Conservation (phyloP, 2,329 filamentous ascomycete genomes). For the Gyromitra esculenta region DNA sequence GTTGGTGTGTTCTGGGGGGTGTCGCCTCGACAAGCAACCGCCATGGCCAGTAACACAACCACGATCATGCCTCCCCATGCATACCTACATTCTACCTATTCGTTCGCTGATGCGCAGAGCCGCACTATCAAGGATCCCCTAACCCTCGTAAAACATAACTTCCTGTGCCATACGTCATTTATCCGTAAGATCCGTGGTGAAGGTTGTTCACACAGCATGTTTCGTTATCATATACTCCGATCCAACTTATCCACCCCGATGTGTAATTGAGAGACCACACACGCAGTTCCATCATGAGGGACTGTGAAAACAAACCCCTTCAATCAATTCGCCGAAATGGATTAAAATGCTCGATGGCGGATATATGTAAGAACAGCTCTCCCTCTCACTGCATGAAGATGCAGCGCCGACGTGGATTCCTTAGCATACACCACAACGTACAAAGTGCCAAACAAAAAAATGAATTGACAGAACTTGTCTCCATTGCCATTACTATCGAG, state of each 20-base stretch:
- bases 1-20: too few species aligned
- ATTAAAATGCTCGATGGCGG: not conserved
- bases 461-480: not conserved
- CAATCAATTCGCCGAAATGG: not conserved
- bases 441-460: not conserved
- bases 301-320: not conserved
- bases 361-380: not conserved
- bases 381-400: constrained; percentile 1
- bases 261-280: not conserved
- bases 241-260: not conserved
- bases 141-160: too few species aligned
- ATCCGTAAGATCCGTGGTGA: not conserved
- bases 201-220: not conserved
- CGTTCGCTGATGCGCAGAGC: too few species aligned
- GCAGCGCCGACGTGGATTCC: not conserved
- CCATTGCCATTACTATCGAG: not conserved
- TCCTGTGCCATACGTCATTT: not conserved
- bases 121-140: too few species aligned
- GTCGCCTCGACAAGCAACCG: too few species aligned
- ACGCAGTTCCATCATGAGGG: not conserved
- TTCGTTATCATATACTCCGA: not conserved
- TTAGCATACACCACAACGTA: not conserved
- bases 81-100: too few species aligned
- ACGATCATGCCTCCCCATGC: too few species aligned
- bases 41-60: too few species aligned